phyloP scores from a whole-genome alignment of 495 filamentous ascomycete species.

The Penicillium malachiteum region DNA sequence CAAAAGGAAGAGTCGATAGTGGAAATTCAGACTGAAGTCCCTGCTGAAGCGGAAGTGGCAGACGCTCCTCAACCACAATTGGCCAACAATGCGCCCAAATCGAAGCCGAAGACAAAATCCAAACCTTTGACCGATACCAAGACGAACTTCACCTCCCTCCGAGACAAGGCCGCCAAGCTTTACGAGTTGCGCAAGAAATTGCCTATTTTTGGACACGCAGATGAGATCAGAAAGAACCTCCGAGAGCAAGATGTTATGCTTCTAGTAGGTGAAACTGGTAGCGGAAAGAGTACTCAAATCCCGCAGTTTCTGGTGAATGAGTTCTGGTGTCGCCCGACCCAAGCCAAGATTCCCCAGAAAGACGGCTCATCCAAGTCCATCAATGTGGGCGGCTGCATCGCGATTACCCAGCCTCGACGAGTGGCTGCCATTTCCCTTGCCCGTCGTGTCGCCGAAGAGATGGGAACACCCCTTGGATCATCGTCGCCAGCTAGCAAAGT shows the following conservation, averaged over 20 bases:
- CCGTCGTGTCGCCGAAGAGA: constrained; percentile 82
- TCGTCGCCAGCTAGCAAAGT: constrained; percentile 69
- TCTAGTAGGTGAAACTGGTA: constrained; percentile 90
- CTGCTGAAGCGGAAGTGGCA: not conserved
- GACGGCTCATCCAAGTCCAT: constrained; percentile 48
- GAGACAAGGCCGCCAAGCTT: constrained; percentile 47
- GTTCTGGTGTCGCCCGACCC: constrained; percentile 68
- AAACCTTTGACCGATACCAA: constrained; percentile 24
- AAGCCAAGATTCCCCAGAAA: constrained; percentile 43
- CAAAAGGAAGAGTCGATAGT: not conserved
- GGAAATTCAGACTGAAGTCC: too few relatives aligned
- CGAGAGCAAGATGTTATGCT: constrained; percentile 73
- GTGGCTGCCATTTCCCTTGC: constrained; percentile 95
- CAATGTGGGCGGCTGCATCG: constrained; percentile 79
- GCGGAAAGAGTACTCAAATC: constrained; percentile 95
- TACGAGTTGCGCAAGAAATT: constrained; percentile 60
- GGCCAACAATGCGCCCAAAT: constrained; percentile 1
- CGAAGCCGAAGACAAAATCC: constrained; percentile 11
- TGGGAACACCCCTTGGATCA: constrained; percentile 75
- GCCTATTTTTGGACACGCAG: constrained; percentile 75
- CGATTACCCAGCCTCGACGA: constrained; percentile 90
- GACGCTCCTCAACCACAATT: not conserved
- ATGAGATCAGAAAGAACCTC: constrained; percentile 66
- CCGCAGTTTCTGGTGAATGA: constrained; percentile 85
- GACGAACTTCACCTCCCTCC: constrained; percentile 34